phyloP scores from a whole-genome alignment of 78 protist genomes.

The Dictyostelium firmibasis region DNA sequence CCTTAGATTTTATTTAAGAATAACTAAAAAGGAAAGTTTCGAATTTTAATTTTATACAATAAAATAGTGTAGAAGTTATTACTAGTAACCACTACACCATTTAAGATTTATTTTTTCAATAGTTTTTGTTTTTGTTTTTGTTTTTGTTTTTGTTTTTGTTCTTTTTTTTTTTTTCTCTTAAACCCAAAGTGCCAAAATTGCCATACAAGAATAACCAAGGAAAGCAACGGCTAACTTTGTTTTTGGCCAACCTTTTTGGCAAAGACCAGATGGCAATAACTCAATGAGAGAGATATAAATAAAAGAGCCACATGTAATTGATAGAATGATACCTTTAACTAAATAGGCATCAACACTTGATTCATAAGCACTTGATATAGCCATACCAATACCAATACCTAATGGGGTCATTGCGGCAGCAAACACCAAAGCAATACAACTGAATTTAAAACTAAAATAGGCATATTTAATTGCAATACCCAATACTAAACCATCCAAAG shows the following conservation, averaged over 20 bases:
- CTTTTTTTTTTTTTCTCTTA: background rate
- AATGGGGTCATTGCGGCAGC: conserved; percentile 74
- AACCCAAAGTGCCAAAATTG: conserved; percentile 53
- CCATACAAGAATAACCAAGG: conserved; percentile 30
- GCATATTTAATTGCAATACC: conserved; percentile 58
- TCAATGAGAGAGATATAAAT: conserved; percentile 58
- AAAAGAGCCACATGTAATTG: conserved; percentile 44
- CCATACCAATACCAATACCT: conserved; percentile 77
- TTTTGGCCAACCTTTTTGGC: conserved; percentile 47
- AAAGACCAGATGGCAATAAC: conserved; percentile 61
- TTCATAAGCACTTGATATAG: background rate
- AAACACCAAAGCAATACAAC: background rate
- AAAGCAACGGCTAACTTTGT: background rate
- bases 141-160: too few relatives aligned
- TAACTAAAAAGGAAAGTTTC: background rate
- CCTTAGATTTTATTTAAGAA: too few relatives aligned
- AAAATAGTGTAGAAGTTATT: background rate
- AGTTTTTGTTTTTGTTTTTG: too few relatives aligned
- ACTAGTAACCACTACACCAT: background rate
- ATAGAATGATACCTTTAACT: conserved; percentile 33
- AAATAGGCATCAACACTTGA: background rate
- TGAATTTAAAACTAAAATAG: background rate
- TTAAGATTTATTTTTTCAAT: background rate
- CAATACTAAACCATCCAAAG: conserved; percentile 39
- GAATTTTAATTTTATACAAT: background rate